phyloP scores from a whole-genome alignment of 768 basidiomycete genomes.

The Pleurotus platypus region DNA sequence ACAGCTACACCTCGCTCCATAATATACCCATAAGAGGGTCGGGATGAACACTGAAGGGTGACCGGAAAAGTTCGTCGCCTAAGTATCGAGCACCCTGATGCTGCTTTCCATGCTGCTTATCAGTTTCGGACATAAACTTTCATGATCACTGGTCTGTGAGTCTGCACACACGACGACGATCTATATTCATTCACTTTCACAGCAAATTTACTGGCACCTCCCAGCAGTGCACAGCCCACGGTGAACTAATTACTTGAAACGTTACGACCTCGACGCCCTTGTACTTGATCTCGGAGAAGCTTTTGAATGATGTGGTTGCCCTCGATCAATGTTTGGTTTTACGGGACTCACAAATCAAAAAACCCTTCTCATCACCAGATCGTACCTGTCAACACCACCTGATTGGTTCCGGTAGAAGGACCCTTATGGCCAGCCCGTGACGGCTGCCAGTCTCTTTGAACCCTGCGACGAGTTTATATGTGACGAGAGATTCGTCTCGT shows the following conservation, averaged over 20 bases:
- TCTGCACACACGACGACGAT: no score
- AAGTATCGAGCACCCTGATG: no score
- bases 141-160: no score
- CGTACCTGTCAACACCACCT: constrained; percentile 2
- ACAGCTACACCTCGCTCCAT: no score
- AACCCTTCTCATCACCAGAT: constrained; percentile 2
- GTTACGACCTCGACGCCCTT: neutral
- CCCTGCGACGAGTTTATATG: neutral
- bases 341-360: neutral
- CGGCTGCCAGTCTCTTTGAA: neutral
- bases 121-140: no score
- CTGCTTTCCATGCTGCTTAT: no score
- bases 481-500: neutral
- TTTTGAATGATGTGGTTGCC: constrained; percentile 7
- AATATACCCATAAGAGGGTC: no score
- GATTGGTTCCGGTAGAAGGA: constrained; percentile 4
- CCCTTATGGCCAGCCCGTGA: constrained; percentile 5
- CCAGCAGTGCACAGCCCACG: neutral
- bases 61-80: no score
- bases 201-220: no score
- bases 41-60: no score
- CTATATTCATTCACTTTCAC: no score
- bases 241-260: neutral
- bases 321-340: neutral
- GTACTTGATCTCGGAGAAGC: constrained; percentile 1